These are phyloP conservation scores for Dactylellina haptotyla DNA, from an alignment of 2,329 filamentous ascomycete genomes.

Conservation along the genomic window DNA sequence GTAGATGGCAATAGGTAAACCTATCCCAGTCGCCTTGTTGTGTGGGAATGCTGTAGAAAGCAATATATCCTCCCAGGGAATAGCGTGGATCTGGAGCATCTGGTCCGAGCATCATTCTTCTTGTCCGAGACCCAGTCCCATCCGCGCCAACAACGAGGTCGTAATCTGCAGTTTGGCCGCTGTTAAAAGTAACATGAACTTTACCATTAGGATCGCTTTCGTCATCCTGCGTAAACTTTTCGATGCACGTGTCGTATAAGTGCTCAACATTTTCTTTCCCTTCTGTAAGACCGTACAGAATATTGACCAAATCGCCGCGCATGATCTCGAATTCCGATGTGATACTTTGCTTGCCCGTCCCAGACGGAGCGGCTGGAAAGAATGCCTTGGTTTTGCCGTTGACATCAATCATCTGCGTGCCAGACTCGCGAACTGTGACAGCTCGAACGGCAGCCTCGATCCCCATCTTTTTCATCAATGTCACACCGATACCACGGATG, in stretches of 20 bases:
- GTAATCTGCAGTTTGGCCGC: conserved; percentile 58
- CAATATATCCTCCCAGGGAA: conserved; percentile 12
- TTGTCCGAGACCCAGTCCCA: conserved; percentile 64
- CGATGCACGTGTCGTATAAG: background rate
- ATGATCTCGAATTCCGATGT: conserved; percentile 71
- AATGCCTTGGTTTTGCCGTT: conserved; percentile 61
- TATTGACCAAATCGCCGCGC: conserved; percentile 67
- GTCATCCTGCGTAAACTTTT: conserved; percentile 58
- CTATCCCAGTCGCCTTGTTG: conserved; percentile 5
- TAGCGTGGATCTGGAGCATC: conserved; percentile 2
- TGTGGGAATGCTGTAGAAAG: conserved; percentile 22
- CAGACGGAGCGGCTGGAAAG: conserved; percentile 62
- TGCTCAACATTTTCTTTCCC: conserved; percentile 56
- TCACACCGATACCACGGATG: conserved; percentile 63
- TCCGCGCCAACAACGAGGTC: conserved; percentile 67
- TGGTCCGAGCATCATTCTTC: background rate
- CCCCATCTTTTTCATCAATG: conserved; percentile 62
- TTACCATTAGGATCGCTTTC: conserved; percentile 35
- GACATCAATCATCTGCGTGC: conserved; percentile 64
- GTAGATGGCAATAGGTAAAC: conserved; percentile 16
- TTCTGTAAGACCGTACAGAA: conserved; percentile 63
- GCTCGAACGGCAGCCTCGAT: conserved; percentile 61
- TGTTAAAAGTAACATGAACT: conserved; percentile 31
- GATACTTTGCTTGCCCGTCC: conserved; percentile 63
- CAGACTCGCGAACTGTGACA: conserved; percentile 64